Evolutionary conservation across 2,329 filamentous ascomycete species (phyloP).

Genomic region (Beauveria caledonica): DNA sequence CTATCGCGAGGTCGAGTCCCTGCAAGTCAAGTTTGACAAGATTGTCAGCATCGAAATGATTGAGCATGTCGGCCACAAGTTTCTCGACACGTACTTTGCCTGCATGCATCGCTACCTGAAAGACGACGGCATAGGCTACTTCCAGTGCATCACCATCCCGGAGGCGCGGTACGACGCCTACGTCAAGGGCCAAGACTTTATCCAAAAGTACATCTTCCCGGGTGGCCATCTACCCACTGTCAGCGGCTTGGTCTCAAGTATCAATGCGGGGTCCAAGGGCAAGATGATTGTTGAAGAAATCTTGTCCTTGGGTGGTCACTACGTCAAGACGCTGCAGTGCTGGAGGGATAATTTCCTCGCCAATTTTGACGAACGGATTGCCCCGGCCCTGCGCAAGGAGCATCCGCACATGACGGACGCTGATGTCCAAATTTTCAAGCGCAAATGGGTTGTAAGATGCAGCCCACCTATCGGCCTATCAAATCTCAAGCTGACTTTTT

Average conservation of each 20-base stretch:
- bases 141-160: slow-evolving; percentile 73
- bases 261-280: slow-evolving; percentile 51
- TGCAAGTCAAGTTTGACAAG: slow-evolving; percentile 54
- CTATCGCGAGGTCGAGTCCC: slow-evolving; percentile 54
- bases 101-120: slow-evolving; percentile 58
- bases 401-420: slow-evolving; percentile 51
- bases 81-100: slow-evolving; percentile 57
- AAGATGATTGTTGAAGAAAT: slow-evolving; percentile 58
- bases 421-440: slow-evolving; percentile 57
- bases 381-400: slow-evolving; percentile 48
- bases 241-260: slow-evolving; percentile 49
- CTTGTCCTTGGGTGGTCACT: slow-evolving; percentile 67
- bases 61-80: slow-evolving; percentile 63
- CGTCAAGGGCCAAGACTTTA: slow-evolving; percentile 61
- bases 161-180: slow-evolving; percentile 60
- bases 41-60: slow-evolving; percentile 71
- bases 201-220: slow-evolving; percentile 70
- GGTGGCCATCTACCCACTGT: slow-evolving; percentile 60
- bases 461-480: neutral
- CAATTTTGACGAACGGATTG: slow-evolving; percentile 53
- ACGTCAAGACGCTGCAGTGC: slow-evolving; percentile 58
- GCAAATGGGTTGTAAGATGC: slow-evolving; percentile 57
- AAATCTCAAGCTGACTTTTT: neutral
- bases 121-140: slow-evolving; percentile 57
- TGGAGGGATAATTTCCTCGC: slow-evolving; percentile 60